These are phyloP conservation scores for Tetracladium maxilliforme DNA, from an alignment of 2,329 filamentous ascomycete species.

Conservation along the genomic window DNA sequence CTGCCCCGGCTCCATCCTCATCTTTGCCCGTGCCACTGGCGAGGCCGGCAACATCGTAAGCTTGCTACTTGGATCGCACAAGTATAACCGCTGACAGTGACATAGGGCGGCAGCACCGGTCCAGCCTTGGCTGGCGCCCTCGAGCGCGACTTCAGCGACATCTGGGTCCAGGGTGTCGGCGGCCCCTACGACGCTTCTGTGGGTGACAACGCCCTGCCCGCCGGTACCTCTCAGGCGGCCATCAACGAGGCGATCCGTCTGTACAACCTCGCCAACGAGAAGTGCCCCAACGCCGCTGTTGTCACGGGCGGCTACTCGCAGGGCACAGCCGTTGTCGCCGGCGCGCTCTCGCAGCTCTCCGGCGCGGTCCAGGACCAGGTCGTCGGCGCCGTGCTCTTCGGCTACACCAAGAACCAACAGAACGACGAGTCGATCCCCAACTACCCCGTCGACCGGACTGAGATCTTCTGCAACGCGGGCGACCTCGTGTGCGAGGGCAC, in stretches of 20 bases:
- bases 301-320: conserved; percentile 24
- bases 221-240: conserved; percentile 5
- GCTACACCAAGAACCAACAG: conserved; percentile 22
- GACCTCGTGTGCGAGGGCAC: conserved; percentile 35
- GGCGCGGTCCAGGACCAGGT: conserved; percentile 14
- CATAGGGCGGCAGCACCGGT: conserved; percentile 15
- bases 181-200: conserved; percentile 6
- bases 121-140: conserved; percentile 14
- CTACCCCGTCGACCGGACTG: conserved; percentile 12
- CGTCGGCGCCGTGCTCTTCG: conserved; percentile 24
- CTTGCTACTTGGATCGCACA: not conserved
- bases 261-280: conserved; percentile 14
- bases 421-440: conserved; percentile 16
- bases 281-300: conserved; percentile 21
- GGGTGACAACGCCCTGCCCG: conserved; percentile 6
- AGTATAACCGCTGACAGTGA: not conserved
- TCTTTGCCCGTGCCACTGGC: conserved; percentile 31
- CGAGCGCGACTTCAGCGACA: conserved; percentile 7
- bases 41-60: conserved; percentile 31
- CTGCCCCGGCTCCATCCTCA: conserved; percentile 26
- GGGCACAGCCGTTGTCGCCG: conserved; percentile 27
- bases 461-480: conserved; percentile 31
- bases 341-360: conserved; percentile 17
- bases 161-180: conserved; percentile 15
- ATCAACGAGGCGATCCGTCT: conserved; percentile 9